Evolutionary conservation across 352 stramenopile species (phyloP).

Genomic region (Globisporangium barbulae): DNA sequence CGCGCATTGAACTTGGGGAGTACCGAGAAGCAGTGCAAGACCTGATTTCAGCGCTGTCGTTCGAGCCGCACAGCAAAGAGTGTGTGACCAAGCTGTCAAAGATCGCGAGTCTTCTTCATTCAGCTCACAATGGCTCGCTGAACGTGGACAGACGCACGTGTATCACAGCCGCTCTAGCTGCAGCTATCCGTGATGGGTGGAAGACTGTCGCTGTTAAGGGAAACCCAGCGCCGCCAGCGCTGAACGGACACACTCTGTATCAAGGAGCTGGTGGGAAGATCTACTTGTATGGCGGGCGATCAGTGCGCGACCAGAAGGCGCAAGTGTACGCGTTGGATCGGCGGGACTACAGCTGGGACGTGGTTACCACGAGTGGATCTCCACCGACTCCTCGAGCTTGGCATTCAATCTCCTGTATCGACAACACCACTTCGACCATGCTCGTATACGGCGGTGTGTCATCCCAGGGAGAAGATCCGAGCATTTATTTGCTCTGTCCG

Average conservation of each 20-base stretch:
- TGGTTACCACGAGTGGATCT: slow-evolving; percentile 21
- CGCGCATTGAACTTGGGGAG: slow-evolving; percentile 27
- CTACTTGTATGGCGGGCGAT: slow-evolving; percentile 53
- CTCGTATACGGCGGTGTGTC: slow-evolving; percentile 66
- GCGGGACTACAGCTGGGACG: slow-evolving; percentile 50
- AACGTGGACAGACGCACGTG: slow-evolving; percentile 14
- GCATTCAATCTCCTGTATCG: slow-evolving; percentile 44
- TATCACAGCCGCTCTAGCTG: slow-evolving; percentile 27
- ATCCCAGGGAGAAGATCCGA: slow-evolving; percentile 45
- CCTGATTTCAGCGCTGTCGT: slow-evolving; percentile 33
- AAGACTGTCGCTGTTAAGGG: slow-evolving; percentile 37
- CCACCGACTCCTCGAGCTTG: slow-evolving; percentile 48
- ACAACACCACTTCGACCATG: slow-evolving; percentile 14
- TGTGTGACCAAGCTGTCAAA: slow-evolving; percentile 33
- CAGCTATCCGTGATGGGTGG: slow-evolving; percentile 44
- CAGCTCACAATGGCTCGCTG: no score
- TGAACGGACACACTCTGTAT: slow-evolving; percentile 70
- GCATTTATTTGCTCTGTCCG: slow-evolving; percentile 33
- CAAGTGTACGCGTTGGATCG: slow-evolving; percentile 46
- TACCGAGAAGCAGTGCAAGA: slow-evolving; percentile 37
- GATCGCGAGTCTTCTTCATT: slow-evolving; percentile 14
- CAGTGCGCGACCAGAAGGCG: slow-evolving; percentile 55
- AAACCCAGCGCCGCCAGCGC: slow-evolving; percentile 56
- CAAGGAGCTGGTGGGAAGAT: slow-evolving; percentile 20
- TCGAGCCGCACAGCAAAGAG: slow-evolving; percentile 56